Base-by-base conservation (phyloP, 2,329 filamentous ascomycete species). In the Aureobasidium sp. region DNA sequence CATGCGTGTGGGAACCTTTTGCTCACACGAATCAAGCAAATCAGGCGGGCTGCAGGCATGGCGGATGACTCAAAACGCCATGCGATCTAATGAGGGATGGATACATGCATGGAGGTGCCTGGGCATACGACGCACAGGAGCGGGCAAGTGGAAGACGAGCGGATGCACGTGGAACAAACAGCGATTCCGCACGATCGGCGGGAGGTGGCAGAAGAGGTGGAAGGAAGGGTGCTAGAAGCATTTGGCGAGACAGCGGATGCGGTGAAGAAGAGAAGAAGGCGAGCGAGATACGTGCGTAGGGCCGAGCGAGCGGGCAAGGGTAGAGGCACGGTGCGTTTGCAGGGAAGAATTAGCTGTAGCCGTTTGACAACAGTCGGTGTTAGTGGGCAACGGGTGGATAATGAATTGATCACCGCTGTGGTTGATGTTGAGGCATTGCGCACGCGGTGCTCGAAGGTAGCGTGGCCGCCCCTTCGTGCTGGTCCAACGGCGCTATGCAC, bases 11-110 rank as follows among this genome's bases (percentile, higher is more conserved):
- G 57, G 44, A 50, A 33, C 45, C 44, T 60, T 40, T 37, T 40
- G 9, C 44, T 31, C 35, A 22, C 57, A 60, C 57, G 57, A 60
- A 50, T 60, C 57, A 60, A 50, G 35, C 57, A 45, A 60, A 60
- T 60, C 57, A 60, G 37, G 57, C 57, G 24, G 57, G 57, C 44
- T 60, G 57, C 57, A 60, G 57, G n/a, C 44, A 24, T 60, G 57
- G 57, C 57, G 44, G 57, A 60, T 60, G 57, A 60, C 57, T 40
- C 56, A 27, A 59, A 48, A 48, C 56, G 44, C 44, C 56, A 59
- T 57, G 22, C 42, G 57, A 60, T 49, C 57, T 60, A 45, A 24
- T 31, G 31, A 50, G 24, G 45, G 57, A 50, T 40, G 45, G 33
- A 35, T 50, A 50, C 57, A 60, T 60, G 57, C 57, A 50, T 49